phyloP scores from a whole-genome alignment of 1,284 basidiomycete species.

The Cryptococcus deneoformans region DNA sequence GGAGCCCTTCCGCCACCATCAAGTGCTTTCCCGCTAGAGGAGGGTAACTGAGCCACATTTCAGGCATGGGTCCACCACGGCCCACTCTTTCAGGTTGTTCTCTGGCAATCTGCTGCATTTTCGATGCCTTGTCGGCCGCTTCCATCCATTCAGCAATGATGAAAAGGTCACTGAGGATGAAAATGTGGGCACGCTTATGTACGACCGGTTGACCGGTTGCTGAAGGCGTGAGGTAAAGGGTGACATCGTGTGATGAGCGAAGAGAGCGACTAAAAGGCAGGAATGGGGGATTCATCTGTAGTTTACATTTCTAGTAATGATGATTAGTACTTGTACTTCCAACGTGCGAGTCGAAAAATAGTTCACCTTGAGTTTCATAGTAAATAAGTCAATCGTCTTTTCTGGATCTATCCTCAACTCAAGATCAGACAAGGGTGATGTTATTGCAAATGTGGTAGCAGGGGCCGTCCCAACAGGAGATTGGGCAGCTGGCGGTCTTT shows the following conservation, averaged over 20 bases:
- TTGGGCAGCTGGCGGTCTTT: not conserved
- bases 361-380: constrained; percentile 84
- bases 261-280: constrained; percentile 79
- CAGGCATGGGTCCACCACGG: constrained; percentile 58
- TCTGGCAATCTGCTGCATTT: constrained; percentile 40
- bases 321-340: not conserved
- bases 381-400: constrained; percentile 87
- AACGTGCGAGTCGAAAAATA: too few species aligned
- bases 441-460: not conserved
- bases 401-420: constrained; percentile 77
- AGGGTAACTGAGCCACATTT: constrained; percentile 94
- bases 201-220: constrained; percentile 69
- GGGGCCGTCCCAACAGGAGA: not conserved
- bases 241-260: constrained; percentile 69
- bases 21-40: constrained; percentile 94
- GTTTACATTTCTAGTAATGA: constrained; percentile 67
- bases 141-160: constrained; percentile 81
- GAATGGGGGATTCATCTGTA: constrained; percentile 84
- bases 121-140: constrained; percentile 57
- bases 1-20: constrained; percentile 63
- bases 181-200: constrained; percentile 76
- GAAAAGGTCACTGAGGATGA: constrained; percentile 89
- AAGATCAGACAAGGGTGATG: constrained; percentile 65
- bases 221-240: constrained; percentile 73
- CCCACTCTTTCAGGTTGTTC: constrained; percentile 46